Percentiles rank a stretch among this genome's conserved stretches.
Conservation (phyloP, 2,329 filamentous ascomycete species). For the Colletotrichum musicola region DNA sequence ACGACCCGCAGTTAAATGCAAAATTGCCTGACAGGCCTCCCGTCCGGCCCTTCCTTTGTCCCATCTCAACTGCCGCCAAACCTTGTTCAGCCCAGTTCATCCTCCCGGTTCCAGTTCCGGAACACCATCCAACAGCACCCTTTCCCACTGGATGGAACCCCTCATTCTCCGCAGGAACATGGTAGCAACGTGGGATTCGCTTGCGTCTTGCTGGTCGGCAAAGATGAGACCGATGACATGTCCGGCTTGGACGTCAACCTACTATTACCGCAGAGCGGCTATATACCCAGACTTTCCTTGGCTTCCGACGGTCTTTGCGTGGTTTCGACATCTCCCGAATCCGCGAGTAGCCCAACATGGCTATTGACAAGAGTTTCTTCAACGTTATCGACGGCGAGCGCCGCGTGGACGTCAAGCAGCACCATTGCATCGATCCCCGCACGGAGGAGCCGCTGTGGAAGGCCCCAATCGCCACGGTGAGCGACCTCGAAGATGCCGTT, state of each 20-base stretch:
- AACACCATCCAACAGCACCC: neutral
- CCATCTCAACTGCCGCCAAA: conserved; percentile 30
- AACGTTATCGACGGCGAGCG: conserved; percentile 31
- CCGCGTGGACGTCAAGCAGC: conserved; percentile 12
- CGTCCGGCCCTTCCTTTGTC: neutral
- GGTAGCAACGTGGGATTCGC: conserved; percentile 12
- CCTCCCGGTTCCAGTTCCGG: conserved; percentile 9
- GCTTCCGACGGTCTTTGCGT: too few species aligned
- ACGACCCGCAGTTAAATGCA: neutral
- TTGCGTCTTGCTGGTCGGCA: neutral
- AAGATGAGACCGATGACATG: neutral
- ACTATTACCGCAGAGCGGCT: neutral
- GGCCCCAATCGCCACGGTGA: conserved; percentile 56
- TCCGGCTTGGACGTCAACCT: neutral
- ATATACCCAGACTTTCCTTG: neutral
- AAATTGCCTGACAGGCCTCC: neutral
- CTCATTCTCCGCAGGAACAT: conserved; percentile 26
- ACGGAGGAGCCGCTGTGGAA: conserved; percentile 51
- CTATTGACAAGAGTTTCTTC: conserved; percentile 23
- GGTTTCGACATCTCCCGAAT: neutral
- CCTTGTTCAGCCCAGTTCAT: neutral
- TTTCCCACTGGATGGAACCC: conserved; percentile 13
- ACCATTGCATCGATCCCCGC: conserved; percentile 45
- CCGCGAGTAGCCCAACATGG: neutral
- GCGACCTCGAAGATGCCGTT: conserved; percentile 61